A percentile compares a stretch with the other conserved stretches of the same genome.
Evolutionary conservation across 1,284 basidiomycete genomes (phyloP).

Genomic region (Termitomyces sp.): DNA sequence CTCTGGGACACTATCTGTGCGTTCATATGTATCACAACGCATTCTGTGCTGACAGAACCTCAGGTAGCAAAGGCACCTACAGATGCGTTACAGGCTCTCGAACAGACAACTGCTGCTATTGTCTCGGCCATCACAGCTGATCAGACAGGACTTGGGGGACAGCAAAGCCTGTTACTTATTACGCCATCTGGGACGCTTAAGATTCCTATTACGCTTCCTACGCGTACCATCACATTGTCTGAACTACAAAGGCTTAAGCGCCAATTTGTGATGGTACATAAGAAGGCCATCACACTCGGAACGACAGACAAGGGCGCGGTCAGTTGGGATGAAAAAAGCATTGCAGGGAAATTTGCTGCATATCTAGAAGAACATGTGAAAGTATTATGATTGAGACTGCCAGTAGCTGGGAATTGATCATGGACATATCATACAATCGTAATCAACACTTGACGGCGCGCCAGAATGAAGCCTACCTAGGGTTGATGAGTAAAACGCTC

Average conservation of each 20-base stretch:
- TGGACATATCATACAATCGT: not conserved
- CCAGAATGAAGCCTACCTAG: slow-evolving; percentile 28
- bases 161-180: slow-evolving; percentile 45
- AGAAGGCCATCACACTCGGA: slow-evolving; percentile 81
- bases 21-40: slow-evolving; percentile 22
- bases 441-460: slow-evolving; percentile 19
- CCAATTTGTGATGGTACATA: slow-evolving; percentile 84
- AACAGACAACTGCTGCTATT: slow-evolving; percentile 63
- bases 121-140: slow-evolving; percentile 65
- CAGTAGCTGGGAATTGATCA: not conserved
- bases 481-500: not conserved
- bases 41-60: slow-evolving; percentile 6
- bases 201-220: slow-evolving; percentile 51
- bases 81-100: slow-evolving; percentile 76
- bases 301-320: slow-evolving; percentile 75
- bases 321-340: slow-evolving; percentile 71
- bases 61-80: slow-evolving; percentile 76
- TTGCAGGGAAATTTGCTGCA: slow-evolving; percentile 69
- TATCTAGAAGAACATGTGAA: slow-evolving; percentile 76
- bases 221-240: slow-evolving; percentile 69
- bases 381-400: slow-evolving; percentile 24
- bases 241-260: slow-evolving; percentile 85
- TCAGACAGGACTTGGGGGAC: slow-evolving; percentile 51
- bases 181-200: slow-evolving; percentile 26
- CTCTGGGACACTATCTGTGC: slow-evolving; percentile 75